A percentile compares a stretch with the other conserved stretches of the same genome.
These are phyloP conservation scores for Cyclanthera cordifolia DNA, from an alignment of 306 rosid species.

Conservation along the genomic window DNA sequence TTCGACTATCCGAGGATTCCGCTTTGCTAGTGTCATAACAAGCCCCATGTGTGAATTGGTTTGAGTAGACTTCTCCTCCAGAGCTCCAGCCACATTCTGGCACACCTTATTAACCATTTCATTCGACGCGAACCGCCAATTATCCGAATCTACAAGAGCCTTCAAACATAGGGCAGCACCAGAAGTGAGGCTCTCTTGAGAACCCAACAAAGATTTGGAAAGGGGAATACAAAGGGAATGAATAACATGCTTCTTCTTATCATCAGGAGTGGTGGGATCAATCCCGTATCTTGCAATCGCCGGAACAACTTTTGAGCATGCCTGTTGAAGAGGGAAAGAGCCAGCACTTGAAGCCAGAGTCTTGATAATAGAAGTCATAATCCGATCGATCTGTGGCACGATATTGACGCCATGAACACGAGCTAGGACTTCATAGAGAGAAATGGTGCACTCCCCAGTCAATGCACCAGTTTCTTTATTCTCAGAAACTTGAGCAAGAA, in stretches of 20 bases:
- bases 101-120: slow-evolving; percentile 82
- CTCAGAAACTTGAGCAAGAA: slow-evolving; percentile 89
- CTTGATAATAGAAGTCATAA: slow-evolving; percentile 63
- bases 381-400: slow-evolving; percentile 57
- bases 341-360: slow-evolving; percentile 77
- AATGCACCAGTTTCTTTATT: slow-evolving; percentile 58
- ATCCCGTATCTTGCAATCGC: slow-evolving; percentile 82
- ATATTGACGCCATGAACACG: slow-evolving; percentile 74
- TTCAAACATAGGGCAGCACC: slow-evolving; percentile 81
- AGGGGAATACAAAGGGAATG: slow-evolving; percentile 70
- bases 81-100: slow-evolving; percentile 67
- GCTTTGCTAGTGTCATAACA: slow-evolving; percentile 73
- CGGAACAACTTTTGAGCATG: slow-evolving; percentile 77
- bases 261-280: slow-evolving; percentile 76
- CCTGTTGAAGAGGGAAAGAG: slow-evolving; percentile 78
- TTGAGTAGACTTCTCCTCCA: slow-evolving; percentile 60
- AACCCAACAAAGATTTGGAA: slow-evolving; percentile 51
- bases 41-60: slow-evolving; percentile 66
- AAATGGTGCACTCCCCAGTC: slow-evolving; percentile 65
- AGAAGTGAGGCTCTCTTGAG: slow-evolving; percentile 63
- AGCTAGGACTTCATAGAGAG: slow-evolving; percentile 77
- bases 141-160: slow-evolving; percentile 79
- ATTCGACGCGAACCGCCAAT: slow-evolving; percentile 77
- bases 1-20: slow-evolving; percentile 62
- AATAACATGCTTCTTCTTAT: slow-evolving; percentile 47